These are phyloP conservation scores for Thielaviopsis euricoi DNA, from an alignment of 2,329 filamentous ascomycete species.

Conservation along the genomic window DNA sequence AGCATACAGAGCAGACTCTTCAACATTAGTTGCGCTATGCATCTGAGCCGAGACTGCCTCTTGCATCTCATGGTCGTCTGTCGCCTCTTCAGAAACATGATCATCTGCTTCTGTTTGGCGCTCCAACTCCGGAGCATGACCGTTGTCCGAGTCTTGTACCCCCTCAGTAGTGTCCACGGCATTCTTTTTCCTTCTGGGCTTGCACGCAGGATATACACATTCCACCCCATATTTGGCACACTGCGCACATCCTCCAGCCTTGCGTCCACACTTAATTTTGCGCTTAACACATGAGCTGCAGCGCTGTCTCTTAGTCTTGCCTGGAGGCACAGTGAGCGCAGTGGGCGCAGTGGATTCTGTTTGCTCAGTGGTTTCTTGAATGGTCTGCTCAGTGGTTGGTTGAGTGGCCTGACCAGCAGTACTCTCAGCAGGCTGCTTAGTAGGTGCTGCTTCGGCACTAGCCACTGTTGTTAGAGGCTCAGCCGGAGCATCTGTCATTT, in stretches of 20 bases:
- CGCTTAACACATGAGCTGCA: slow-evolving; percentile 20
- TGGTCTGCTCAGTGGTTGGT: too few species aligned
- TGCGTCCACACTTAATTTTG: slow-evolving; percentile 27
- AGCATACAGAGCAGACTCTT: background rate
- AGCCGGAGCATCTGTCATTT: background rate
- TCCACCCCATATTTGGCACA: slow-evolving; percentile 19
- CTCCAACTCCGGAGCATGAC: too few species aligned
- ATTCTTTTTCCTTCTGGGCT: background rate
- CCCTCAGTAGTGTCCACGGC: background rate
- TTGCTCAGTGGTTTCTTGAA: background rate
- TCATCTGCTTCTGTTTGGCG: background rate
- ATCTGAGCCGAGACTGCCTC: background rate
- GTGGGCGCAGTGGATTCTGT: too few species aligned
- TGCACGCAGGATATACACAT: slow-evolving; percentile 23
- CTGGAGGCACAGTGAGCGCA: background rate
- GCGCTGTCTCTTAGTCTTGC: background rate
- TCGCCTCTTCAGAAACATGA: background rate
- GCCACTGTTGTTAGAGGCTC: too few species aligned
- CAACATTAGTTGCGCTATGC: background rate
- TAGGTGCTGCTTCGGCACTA: too few species aligned
- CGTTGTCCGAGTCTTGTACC: too few species aligned
- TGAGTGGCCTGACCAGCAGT: too few species aligned
- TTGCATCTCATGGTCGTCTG: background rate
- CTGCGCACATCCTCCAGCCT: slow-evolving; percentile 23
- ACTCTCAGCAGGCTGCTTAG: too few species aligned